These are phyloP conservation scores for Cyclotella atomus DNA, from an alignment of 108 stramenopile genomes.

Conservation along the genomic window DNA sequence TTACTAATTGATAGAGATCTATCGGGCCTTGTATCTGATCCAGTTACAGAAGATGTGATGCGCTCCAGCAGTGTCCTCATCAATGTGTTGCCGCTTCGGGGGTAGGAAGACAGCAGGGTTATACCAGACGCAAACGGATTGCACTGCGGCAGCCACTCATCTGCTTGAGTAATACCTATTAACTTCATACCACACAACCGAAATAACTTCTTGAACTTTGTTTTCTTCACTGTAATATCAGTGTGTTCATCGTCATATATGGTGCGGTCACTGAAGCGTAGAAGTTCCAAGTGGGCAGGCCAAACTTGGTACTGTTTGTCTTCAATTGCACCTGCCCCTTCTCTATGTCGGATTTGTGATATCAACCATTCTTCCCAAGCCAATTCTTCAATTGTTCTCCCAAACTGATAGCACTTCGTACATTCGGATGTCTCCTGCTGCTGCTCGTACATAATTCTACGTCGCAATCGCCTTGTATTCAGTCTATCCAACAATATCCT, in stretches of 20 bases:
- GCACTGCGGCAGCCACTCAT: background rate
- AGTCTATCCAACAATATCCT: conserved; percentile 65
- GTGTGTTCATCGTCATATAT: background rate
- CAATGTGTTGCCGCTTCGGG: conserved; percentile 90
- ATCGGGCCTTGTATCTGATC: conserved; percentile 91
- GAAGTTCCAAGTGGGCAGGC: conserved; percentile 50
- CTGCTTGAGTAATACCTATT: background rate
- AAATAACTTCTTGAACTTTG: background rate
- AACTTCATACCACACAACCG: background rate
- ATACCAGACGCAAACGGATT: conserved; percentile 33
- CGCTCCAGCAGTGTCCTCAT: conserved; percentile 82
- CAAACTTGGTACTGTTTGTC: conserved; percentile 17
- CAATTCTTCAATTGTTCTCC: conserved; percentile 48
- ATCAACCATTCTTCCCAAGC: conserved; percentile 46
- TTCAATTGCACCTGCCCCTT: conserved; percentile 6
- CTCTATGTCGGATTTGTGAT: conserved; percentile 28
- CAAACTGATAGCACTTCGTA: conserved; percentile 21
- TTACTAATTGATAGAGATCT: conserved; percentile 71
- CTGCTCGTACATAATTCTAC: conserved; percentile 19
- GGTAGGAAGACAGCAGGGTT: conserved; percentile 83
- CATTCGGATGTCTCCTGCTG: background rate
- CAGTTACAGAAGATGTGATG: conserved; percentile 83
- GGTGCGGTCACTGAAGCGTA: conserved; percentile 29
- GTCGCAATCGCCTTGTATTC: conserved; percentile 68
- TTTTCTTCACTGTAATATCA: background rate